phyloP scores from a whole-genome alignment of 106 monocot genomes.

The Dioscorea alata region DNA sequence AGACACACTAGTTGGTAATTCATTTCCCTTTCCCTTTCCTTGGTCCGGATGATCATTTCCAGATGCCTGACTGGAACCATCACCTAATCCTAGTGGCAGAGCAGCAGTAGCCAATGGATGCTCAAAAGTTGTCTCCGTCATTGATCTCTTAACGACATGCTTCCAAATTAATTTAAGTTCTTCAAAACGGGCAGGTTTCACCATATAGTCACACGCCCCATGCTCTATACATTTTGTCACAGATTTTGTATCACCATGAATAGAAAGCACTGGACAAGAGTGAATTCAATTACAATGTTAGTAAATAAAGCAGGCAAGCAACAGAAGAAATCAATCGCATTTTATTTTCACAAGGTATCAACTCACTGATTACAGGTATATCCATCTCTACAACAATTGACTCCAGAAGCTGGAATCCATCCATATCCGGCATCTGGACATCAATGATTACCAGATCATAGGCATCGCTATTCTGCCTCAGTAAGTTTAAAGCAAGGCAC shows the following conservation, averaged over 20 bases:
- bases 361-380: conserved; percentile 34
- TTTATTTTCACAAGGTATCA: not conserved
- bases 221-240: conserved; percentile 35
- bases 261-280: conserved; percentile 27
- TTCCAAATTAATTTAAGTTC: conserved; percentile 37
- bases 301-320: not conserved
- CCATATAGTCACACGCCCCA: conserved; percentile 27
- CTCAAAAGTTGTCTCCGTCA: not conserved
- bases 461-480: conserved; percentile 21
- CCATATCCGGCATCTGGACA: conserved; percentile 41
- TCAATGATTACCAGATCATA: conserved; percentile 34
- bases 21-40: conserved; percentile 1
- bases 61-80: not conserved
- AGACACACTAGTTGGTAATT: not conserved
- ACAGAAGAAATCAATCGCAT: not conserved
- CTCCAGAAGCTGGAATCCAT: conserved; percentile 30
- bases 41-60: not conserved
- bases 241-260: conserved; percentile 6
- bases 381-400: conserved; percentile 26
- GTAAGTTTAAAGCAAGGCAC: conserved; percentile 12
- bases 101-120: not conserved
- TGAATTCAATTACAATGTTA: not conserved
- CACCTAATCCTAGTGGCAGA: not conserved
- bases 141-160: conserved; percentile 18
- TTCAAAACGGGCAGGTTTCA: conserved; percentile 28